Percentiles rank a stretch among this genome's conserved stretches.
phyloP scores from a whole-genome alignment of 176 grass and related monocot species.

The Carex cristatella region DNA sequence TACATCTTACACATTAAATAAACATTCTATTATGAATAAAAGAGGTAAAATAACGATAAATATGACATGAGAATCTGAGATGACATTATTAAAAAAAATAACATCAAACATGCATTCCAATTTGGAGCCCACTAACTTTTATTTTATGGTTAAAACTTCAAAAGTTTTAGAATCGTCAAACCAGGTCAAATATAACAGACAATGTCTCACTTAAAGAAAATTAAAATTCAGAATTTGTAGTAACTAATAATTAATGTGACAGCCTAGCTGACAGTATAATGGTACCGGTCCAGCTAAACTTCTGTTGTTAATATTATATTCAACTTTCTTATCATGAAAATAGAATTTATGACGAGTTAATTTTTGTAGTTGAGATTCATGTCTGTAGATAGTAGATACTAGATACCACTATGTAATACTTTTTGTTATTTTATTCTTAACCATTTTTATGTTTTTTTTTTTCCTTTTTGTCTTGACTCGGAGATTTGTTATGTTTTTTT shows the following conservation, averaged over 20 bases:
- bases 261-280: conserved; percentile 6
- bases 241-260: conserved; percentile 11
- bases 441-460: neutral
- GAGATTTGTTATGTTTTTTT: neutral
- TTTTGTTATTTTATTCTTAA: neutral
- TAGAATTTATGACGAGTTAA: neutral
- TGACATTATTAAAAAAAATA: no score
- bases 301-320: neutral
- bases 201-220: neutral
- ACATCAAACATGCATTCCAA: no score
- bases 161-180: no score
- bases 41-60: neutral
- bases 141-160: no score
- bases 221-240: neutral
- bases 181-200: neutral
- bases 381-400: neutral
- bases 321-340: neutral
- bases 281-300: neutral
- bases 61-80: no score
- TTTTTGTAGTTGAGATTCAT: neutral
- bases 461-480: neutral
- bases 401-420: neutral
- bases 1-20: no score
- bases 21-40: neutral
- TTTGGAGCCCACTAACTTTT: no score